Base-by-base conservation (phyloP, 345 rosid genomes). In the Lumnitzera littorea region DNA sequence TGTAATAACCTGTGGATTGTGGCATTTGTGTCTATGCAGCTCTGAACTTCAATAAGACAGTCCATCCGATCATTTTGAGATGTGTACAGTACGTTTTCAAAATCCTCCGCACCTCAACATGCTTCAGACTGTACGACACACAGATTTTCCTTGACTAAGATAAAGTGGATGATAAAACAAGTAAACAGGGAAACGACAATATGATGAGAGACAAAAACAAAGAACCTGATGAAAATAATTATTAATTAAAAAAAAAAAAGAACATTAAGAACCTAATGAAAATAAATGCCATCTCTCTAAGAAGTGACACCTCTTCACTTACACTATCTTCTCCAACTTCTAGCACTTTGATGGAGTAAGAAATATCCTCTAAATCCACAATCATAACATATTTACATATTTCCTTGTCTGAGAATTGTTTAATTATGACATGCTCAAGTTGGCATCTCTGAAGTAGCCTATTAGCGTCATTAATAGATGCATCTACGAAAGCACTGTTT, bases 31-130 rank as follows among this genome's bases (percentile, higher is more conserved):
- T 68, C 69, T 27, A 89, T 91, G 79, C 79, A 58, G 62, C 98
- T 91, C 75, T 85, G 82, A 72, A 87, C 91, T 80, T 91, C 98
- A 86, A 89, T 77, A 29, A 91, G 66, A 53, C 79, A 67, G 70
- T 91, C 96, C 56, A 63, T 69, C 55, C 68, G 71, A 70, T 73
- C 83, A 58, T 70, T 13, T 60, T 72, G 71, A 75, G 83, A 72
- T 67, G 62, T 66, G 49, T 76, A 57, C 57, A 91, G 64, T 56
- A 91, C 84, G 56, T 87, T 92, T 64, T 73, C 84, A 68, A 91
- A 85, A 69, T 91, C 91, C 46, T 61, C 20, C 73, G 80, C 69
- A 85, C 98, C 13, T 54, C 76, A 17, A 78, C 70, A 80, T 91
- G 92, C 66, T 66, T 85, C 70, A 88, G 69, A 50, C 98, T 91